phyloP scores from a whole-genome alignment of 495 filamentous ascomycete genomes.

The Echria macrotheca region DNA sequence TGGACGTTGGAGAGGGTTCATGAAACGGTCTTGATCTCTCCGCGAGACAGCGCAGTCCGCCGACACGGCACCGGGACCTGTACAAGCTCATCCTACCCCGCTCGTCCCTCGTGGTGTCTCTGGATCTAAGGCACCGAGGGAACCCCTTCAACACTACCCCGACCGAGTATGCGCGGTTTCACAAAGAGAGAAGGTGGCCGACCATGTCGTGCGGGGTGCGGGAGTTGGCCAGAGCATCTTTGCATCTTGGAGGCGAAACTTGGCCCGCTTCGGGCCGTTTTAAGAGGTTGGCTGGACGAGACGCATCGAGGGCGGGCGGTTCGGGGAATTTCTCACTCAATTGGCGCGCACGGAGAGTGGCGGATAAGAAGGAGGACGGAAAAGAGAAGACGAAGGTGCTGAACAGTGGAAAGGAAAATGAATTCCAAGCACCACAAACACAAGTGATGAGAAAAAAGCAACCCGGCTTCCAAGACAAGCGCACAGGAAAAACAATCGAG shows the following conservation, averaged over 20 bases:
- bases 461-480: background rate
- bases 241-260: background rate
- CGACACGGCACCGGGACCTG: too few relatives aligned
- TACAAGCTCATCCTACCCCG: too few relatives aligned
- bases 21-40: background rate
- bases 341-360: background rate
- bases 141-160: too few relatives aligned
- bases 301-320: too few relatives aligned
- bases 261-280: slow-evolving; percentile 2
- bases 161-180: background rate
- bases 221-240: background rate
- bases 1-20: too few relatives aligned
- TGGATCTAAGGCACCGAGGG: too few relatives aligned
- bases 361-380: background rate
- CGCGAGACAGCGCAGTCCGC: background rate
- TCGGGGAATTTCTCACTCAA: background rate
- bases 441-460: background rate
- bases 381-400: background rate
- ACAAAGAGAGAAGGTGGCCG: background rate
- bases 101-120: too few relatives aligned
- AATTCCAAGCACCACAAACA: background rate
- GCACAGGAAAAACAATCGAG: background rate
- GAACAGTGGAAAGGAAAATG: background rate
- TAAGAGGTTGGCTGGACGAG: background rate
- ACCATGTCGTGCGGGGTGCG: background rate